Conservation (phyloP, 2,329 filamentous ascomycete species). For the Pleoardoris graminearum region DNA sequence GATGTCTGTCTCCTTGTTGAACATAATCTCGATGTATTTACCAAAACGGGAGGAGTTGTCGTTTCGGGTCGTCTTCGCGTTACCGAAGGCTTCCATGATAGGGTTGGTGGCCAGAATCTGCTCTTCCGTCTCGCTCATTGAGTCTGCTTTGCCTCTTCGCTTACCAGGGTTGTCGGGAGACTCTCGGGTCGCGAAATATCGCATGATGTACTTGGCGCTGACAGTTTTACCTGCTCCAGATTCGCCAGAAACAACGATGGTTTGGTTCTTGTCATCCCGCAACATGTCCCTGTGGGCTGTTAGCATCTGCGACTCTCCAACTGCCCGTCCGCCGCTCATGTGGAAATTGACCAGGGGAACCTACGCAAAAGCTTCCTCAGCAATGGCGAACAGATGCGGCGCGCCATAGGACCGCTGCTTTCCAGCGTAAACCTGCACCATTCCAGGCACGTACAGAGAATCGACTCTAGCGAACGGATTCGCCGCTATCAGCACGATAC, state of each 20-base stretch:
- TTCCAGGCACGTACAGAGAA: slow-evolving; percentile 96
- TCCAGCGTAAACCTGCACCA: slow-evolving; percentile 99
- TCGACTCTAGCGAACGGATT: slow-evolving; percentile 98
- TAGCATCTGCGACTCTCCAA: too few relatives aligned
- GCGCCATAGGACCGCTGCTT: slow-evolving; percentile 96
- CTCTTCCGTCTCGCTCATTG: slow-evolving; percentile 98
- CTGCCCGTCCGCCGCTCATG: too few relatives aligned
- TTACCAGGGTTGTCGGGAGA: slow-evolving; percentile 83
- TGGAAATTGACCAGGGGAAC: too few relatives aligned
- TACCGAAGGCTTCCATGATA: slow-evolving; percentile 99
- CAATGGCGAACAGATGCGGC: slow-evolving; percentile 97
- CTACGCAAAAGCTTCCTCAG: slow-evolving; percentile 97
- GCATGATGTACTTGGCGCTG: slow-evolving; percentile 99
- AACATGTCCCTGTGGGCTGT: slow-evolving; percentile 78
- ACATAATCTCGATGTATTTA: slow-evolving; percentile 99
- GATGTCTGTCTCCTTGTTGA: slow-evolving; percentile 91
- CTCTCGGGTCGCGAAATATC: slow-evolving; percentile 97
- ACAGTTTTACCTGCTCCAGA: slow-evolving; percentile 99
- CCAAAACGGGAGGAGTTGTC: slow-evolving; percentile 99
- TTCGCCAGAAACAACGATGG: slow-evolving; percentile 97
- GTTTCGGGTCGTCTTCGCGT: slow-evolving; percentile 99
- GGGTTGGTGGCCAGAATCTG: slow-evolving; percentile 98
- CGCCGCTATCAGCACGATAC: slow-evolving; percentile 96
- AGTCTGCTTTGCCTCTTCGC: slow-evolving; percentile 73
- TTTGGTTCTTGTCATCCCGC: slow-evolving; percentile 93